Base-by-base conservation (phyloP, 257 asterid genomes). In the Salvia hispanica region DNA sequence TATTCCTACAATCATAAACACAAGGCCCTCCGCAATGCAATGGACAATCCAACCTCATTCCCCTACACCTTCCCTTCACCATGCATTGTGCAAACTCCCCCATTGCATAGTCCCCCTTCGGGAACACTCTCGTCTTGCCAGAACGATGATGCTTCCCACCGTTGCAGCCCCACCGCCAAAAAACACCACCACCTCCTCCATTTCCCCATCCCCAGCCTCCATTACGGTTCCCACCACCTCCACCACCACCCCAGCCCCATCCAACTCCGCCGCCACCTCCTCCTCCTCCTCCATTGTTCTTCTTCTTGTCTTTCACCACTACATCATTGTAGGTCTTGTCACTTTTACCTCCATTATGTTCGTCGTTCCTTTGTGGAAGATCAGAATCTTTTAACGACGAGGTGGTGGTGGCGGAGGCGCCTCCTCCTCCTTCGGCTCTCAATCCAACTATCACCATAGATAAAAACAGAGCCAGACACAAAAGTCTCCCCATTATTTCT, bases 1-100 rank as follows among this genome's bases (percentile, higher is more conserved):
- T 70, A 33, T 73, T 48, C 77, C 56, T 66, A 18, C 79, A 78
- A 54, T 78, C 79, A 55, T 78, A 74, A 34, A 74, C 64, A 61
- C 82, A 78, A 74, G 79, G 77, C 8, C 82, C 82, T 37, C 82
- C 77, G 65, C 82, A 78, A 31, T 74, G 82, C 52, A 74, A 55
- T 9, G 82, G 82, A 14, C 82, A 78, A 40, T 78, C 82, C 67
- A 78, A 51, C 9, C 74, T 74, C 82, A 78, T 65, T 0, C 82
- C 82, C 60, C 1, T 62, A 15, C 82, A 78, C 72, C 82, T 78
- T 33, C 79, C 79, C 10, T 43, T 53, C 33, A 62, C 55, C 69
- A 47, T 43, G 61, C 82, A 78, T 62, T 78, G 72, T 52, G 79
- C 82, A 70, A 78, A 78, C 44, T 78, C 82, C 14, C 82, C 82